Conservation (phyloP, 495 filamentous ascomycete genomes). For the Penicillium ochrochloron region DNA sequence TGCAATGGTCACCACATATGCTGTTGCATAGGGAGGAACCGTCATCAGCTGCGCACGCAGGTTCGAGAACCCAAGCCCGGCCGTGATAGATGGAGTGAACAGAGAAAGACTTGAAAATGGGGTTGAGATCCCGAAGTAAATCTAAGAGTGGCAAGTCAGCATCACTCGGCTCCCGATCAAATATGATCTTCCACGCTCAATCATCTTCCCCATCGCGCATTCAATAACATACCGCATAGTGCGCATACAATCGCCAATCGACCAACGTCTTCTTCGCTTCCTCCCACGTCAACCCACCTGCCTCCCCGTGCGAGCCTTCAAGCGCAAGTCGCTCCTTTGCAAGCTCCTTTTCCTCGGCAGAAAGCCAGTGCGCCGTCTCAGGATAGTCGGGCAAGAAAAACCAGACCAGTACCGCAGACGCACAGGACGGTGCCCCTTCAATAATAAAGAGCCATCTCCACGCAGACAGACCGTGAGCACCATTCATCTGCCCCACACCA, state of each 20-base stretch:
- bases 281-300: constrained; percentile 59
- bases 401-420: background rate
- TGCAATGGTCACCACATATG: constrained; percentile 61
- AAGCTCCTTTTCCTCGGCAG: background rate
- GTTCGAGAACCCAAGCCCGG: constrained; percentile 65
- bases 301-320: constrained; percentile 61
- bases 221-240: constrained; percentile 53
- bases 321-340: constrained; percentile 47
- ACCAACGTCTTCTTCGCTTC: constrained; percentile 49
- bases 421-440: constrained; percentile 49
- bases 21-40: constrained; percentile 73
- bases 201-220: background rate
- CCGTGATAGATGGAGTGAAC: constrained; percentile 69
- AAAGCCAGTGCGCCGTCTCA: background rate
- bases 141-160: background rate
- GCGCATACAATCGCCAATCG: constrained; percentile 64
- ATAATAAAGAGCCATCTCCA: constrained; percentile 81
- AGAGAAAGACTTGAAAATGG: constrained; percentile 71
- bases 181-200: background rate
- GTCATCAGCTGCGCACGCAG: constrained; percentile 73
- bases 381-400: background rate
- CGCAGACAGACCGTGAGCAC: constrained; percentile 56
- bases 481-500: constrained; percentile 69
- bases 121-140: constrained; percentile 60
- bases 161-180: background rate